Evolutionary conservation across 352 stramenopile species (phyloP), one percentile per base, ranked within the genome.

Genomic region (Aphanomyces astaci): DNA sequence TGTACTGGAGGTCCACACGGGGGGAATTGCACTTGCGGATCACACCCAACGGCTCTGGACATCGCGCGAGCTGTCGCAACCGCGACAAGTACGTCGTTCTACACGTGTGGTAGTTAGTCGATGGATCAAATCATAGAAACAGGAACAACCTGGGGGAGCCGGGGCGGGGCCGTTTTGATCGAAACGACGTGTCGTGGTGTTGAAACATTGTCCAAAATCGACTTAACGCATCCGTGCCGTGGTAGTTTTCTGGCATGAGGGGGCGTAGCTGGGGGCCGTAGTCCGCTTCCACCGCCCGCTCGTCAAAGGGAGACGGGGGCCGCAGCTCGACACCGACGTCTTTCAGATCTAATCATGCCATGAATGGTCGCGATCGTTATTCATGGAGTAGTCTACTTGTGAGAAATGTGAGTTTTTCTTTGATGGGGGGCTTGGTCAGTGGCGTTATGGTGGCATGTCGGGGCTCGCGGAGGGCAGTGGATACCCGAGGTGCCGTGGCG

Each of bases 171-270:
- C 40, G 31, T 27, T 52, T 62, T 7, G 45, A 52, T 51, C 5
- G 25, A 17, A 54, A 45, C 33, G 1, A 10, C 48, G n/a, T 30
- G 32, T 89, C 80, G 52, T 92, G 78, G 2, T 77, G 79, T 32
- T 90, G 84, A 63, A 92, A 92, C 51, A 88, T 78, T 30, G 63
- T 66, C 82, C 84, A 92, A 71, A 90, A 90, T 27, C 75, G 70
- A 13, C 80, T 70, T 63, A 92, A 75, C 3, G 82, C 82, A 3
- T 85, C 74, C 22, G 27, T 17, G 24, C 82, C 84, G 49, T 89
- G 78, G 76, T 92, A 89, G 63, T 88, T 89, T 48, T 72, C 66
- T 0, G 74, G 72, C 51, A 80, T 72, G 13, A 55, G 60, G 31
- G 72, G 65, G n/a, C n/a, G n/a, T n/a, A n/a, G n/a, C 2, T 15